Evolutionary conservation across 352 stramenopile genomes (phyloP), one percentile per base, ranked within the genome.

Genomic region (Bremia lactucae): DNA sequence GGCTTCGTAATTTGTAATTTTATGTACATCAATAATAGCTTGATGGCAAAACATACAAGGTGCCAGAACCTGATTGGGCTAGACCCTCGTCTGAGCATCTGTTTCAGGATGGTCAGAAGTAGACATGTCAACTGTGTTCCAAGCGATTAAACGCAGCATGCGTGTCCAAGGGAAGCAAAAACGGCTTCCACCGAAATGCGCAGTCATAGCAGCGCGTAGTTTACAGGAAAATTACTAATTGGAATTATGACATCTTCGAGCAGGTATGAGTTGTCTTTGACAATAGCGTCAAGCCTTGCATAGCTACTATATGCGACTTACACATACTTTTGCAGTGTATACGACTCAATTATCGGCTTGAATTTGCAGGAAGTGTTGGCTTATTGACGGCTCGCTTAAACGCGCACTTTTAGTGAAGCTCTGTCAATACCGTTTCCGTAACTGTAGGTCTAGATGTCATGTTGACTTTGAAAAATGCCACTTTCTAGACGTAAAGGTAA

Each of bases 241-340:
- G 77, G 68, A 42, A 90, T 89, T 40, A 80, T 85, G 6, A 47
- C 64, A 31, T 82, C 71, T 0, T 71, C 77, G 34, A 92, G 67
- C 34, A 72, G 20, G 46, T 88, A 92, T 36, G 63, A 72, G 43
- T 89, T 75, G 15, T 86, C 62, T 29, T 92, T 77, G 5, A 66
- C 54, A 3, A 29, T 84, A 69, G 6, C 75, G 71, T 24, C 88
- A 41, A 3, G 71, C 67, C 38, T 78, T 81, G 10, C 76, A 70
- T 36, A 92, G 49, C 22, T 80, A 60, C 38, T 90, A 92, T 48
- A 87, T 87, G 2, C 58, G 60, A 2, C 43, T 25, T 9, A 51
- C 59, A 64, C 90, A 89, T 6, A 74, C 56, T 26, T n/a, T n/a
- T n/a, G n/a, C n/a, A n/a, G n/a, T n/a, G n/a, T n/a, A n/a, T n/a